Evolutionary conservation across 345 rosid genomes (phyloP), one percentile per base, ranked within the genome.

Genomic region (Zanthoxylum bungeanum): DNA sequence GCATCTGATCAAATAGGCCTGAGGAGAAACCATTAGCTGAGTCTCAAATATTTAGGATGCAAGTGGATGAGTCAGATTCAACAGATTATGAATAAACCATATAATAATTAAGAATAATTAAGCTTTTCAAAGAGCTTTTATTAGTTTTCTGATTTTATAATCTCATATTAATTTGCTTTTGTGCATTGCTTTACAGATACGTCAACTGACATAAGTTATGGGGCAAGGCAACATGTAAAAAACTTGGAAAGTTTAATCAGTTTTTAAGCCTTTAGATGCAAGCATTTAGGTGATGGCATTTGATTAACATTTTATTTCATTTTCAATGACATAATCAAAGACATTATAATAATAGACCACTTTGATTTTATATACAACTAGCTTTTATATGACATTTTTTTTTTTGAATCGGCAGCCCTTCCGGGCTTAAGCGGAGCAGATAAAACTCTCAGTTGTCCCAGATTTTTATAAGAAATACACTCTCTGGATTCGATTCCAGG

Each of bases 51-150:
- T 16, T 55, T 51, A 30, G 53, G 66, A 60, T 58, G 50, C 71
- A 73, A 67, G 76, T 73, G 70, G 72, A 3, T 25, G 74, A 64
- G 68, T 73, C 75, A 64, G 71, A 34, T 61, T 69, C 74, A 73
- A 42, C 75, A 73, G 49, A 68, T 56, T 57, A 44, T 53, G 39
- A 66, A 27, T 69, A 17, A 69, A 53, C n/a, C 66, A 47, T 57
- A 55, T 24, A 46, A 27, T 70, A 69, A 62, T 21, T 4, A 6
- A 21, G 5, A 69, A 27, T 69, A 46, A 64, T 76, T 36, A 37
- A 21, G 31, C 30, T 62, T 8, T 42, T 16, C 2, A 30, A 50
- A 66, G n/a, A 31, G 39, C 55, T 53, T 69, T 73, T 36, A 33
- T 46, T 66, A 74, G 75, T 25, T 28, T 44, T 10, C 19, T 6